Conservation (phyloP, 768 basidiomycete species). For the Hydnum rufescens region DNA sequence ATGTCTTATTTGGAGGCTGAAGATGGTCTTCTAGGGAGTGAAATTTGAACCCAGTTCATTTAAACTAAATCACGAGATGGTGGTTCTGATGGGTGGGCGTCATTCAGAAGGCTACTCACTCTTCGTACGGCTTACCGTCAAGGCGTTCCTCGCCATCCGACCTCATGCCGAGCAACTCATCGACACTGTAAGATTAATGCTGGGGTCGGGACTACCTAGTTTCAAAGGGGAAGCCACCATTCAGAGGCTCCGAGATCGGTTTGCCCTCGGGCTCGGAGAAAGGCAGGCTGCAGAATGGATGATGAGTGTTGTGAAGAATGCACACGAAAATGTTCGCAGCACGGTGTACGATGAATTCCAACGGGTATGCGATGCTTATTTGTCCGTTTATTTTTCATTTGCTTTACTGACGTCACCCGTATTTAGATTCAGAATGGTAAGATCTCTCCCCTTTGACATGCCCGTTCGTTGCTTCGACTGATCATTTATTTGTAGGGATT, state of each 20-base stretch:
- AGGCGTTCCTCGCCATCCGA: constrained; percentile 92
- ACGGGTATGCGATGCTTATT: constrained; percentile 31
- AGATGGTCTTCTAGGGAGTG: constrained; percentile 85
- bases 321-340: constrained; percentile 85
- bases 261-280: constrained; percentile 63
- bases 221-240: constrained; percentile 96
- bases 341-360: constrained; percentile 95
- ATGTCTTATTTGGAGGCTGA: neutral
- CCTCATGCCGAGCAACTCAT: constrained; percentile 83
- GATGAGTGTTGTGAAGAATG: constrained; percentile 74
- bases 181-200: constrained; percentile 79
- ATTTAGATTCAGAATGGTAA: neutral
- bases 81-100: constrained; percentile 88
- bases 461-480: neutral
- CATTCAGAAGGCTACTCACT: constrained; percentile 86
- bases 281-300: constrained; percentile 87
- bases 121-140: constrained; percentile 85
- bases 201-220: constrained; percentile 82
- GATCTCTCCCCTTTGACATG: neutral
- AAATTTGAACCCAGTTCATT: constrained; percentile 98
- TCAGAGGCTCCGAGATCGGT: constrained; percentile 67
- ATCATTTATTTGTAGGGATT: neutral
- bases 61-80: constrained; percentile 99
- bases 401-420: neutral
- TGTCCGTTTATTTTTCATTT: neutral